Base-by-base conservation (phyloP, 805 yeast genomes). In the Ogataea dorogensis region DNA sequence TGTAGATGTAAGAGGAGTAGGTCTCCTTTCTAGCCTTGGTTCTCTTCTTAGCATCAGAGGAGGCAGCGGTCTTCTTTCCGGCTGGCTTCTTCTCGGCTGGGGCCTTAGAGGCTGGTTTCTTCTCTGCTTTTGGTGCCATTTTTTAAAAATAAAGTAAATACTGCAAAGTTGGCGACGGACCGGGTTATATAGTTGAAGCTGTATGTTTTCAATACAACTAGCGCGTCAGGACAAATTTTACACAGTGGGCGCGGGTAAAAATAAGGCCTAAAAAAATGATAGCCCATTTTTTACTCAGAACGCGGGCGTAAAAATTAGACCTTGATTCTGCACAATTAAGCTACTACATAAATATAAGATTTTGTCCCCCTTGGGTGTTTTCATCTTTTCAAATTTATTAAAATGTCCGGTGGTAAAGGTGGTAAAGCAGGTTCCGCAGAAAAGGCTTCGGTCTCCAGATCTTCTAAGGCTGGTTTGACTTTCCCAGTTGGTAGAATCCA, bases 401-500 rank as follows among this genome's bases (percentile, higher is more conserved):
- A 38, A 59, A 64, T 53, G 82, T 77, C 71, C 54, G 84, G 86
- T 61, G 86, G 86, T 61, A 81, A 81, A 75, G 87, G 87, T 59
- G 93, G 93, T 65, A 89, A 89, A 75, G 95, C 96, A 64, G 94
- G 95, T 63, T 75, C 95, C 54, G 70, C 94, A 58, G 89, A 87
- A 67, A 91, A 91, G 74, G 88, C 95, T 61, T 83, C 97, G 64
- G 93, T 91, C 75, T 85, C 97, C 40, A 87, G 98, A 81, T 91
- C 98, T 56, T 82, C 96, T 50, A 91, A 88, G 78, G 97, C 98
- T 64, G 98, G 97, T 70, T 80, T 91, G 64, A 86, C 95, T 59
- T 91, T 91, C 94, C 98, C 98, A 75, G 98, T 91, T 54, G 98
- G 98, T 70, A 89, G 98, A 81, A 93, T 91, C 56, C 96, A 91